phyloP scores from a whole-genome alignment of 73 alveolate species.

The Paramecium sexaurelia region DNA sequence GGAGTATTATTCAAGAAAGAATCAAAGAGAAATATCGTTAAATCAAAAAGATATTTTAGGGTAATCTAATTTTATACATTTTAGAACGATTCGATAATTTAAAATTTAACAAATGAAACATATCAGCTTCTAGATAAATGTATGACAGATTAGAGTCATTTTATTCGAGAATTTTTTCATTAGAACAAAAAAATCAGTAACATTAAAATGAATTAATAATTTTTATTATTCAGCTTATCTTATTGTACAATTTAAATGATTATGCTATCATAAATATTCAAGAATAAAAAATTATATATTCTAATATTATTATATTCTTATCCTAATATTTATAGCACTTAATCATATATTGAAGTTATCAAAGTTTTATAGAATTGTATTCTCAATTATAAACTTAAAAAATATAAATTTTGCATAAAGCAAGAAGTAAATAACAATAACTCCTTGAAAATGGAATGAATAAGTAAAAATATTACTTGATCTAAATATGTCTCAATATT shows the following conservation, averaged over 20 bases:
- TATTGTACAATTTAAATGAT: no score
- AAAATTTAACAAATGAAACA: conserved; percentile 29
- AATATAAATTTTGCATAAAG: not conserved
- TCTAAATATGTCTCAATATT: not conserved
- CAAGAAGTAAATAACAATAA: not conserved
- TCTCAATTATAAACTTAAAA: not conserved
- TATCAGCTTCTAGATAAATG: not conserved
- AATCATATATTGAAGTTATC: no score
- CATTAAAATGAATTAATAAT: not conserved
- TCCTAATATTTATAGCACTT: no score
- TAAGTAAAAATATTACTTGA: not conserved
- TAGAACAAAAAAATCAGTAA: conserved; percentile 39
- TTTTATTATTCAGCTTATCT: conserved; percentile 15
- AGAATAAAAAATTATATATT: no score
- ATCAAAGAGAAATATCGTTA: not conserved
- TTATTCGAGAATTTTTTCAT: not conserved
- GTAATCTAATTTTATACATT: not conserved
- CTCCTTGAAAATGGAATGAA: not conserved
- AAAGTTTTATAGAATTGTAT: no score
- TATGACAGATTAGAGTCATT: not conserved
- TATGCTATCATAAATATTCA: no score
- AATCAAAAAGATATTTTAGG: conserved; percentile 9
- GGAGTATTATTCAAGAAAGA: not conserved
- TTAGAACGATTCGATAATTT: conserved; percentile 34
- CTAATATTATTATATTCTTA: no score